Base-by-base conservation (phyloP, 371 early-diverging fungal genomes). In the Coemansia sp. region DNA sequence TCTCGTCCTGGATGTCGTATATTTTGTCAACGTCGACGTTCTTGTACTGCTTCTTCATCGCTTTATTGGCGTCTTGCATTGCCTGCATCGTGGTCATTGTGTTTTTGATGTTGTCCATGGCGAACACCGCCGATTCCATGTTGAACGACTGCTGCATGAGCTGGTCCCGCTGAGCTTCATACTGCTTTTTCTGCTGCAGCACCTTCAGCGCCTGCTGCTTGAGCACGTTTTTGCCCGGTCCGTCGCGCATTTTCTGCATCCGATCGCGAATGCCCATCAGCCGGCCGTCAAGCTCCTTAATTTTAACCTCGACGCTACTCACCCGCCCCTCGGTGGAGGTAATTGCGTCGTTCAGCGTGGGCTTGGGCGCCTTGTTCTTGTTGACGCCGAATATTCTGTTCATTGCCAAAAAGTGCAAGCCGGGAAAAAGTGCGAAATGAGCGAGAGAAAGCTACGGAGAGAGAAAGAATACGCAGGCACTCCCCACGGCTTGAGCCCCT, bases 81-180 rank as follows among this genome's bases (percentile, higher is more conserved):
- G 97, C 97, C 78, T 95, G 92, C 40, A 97, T 87, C 3, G 95
- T 94, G 4, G 89, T 85, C 84, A 93, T 82, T 6, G 95, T 95
- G 74, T 94, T 94, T 56, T 91, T 91, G 52, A 98, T 74, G 78
- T 95, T 97, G 55, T 98, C 98, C 0, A 93, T 93, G 12, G 95
- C 89, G 84, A 96, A 91, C 52, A 83, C 81, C 12, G 95, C 92
- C 81, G 95, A 94, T 77, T 98, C 98, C 96, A 98, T 96, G 82
- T 95, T 97, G 75, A 95, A 97, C 18, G 95, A 87, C 77, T 97
- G 96, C 69, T 93, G 92, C 77, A 89, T 90, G 32, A 97, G 83
- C 61, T 93, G 92, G 55, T 96, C 95, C 56, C 92, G 84, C 76
- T 97, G 97, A 31, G 84, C 81, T 74, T 97, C 97, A 11, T 60